A percentile compares a stretch with the other conserved stretches of the same genome.
These are phyloP conservation scores for Candida parachauliodes DNA, from an alignment of 805 yeast genomes.

Conservation along the genomic window DNA sequence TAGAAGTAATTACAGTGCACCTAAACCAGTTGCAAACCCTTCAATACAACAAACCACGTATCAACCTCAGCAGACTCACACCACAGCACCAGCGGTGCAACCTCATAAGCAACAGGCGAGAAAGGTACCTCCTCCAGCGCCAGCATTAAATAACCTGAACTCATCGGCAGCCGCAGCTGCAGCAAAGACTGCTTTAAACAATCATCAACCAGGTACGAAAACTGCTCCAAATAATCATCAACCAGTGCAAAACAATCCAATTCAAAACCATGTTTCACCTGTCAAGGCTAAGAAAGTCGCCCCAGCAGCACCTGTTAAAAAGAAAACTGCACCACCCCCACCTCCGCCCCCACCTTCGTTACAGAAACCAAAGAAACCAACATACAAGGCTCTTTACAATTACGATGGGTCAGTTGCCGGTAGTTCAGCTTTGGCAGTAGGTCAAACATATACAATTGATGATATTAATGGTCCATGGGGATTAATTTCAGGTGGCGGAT, in stretches of 20 bases:
- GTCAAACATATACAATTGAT: conserved; percentile 69
- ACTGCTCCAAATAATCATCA: conserved; percentile 10
- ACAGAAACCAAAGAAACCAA: conserved; percentile 64
- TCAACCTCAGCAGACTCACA: conserved; percentile 10
- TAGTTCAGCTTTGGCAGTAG: conserved; percentile 73
- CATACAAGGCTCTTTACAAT: conserved; percentile 81
- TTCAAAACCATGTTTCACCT: conserved; percentile 14
- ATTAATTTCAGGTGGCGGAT: conserved; percentile 85
- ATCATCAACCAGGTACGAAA: too few relatives aligned
- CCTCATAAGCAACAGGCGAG: conserved; percentile 17
- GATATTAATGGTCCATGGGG: conserved; percentile 93
- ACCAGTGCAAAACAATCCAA: not conserved
- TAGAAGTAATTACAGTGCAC: conserved; percentile 8
- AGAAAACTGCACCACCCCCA: conserved; percentile 34
- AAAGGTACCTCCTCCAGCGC: conserved; percentile 10
- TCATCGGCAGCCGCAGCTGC: conserved; percentile 10
- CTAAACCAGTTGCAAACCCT: conserved; percentile 11
- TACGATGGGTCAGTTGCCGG: conserved; percentile 84
- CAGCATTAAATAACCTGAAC: conserved; percentile 9
- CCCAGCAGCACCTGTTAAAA: conserved; percentile 61
- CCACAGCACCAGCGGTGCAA: not conserved
- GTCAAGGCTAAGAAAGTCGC: conserved; percentile 35
- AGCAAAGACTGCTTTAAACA: conserved; percentile 10
- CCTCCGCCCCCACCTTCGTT: conserved; percentile 65
- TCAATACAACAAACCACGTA: conserved; percentile 9